Evolutionary conservation across 495 filamentous ascomycete species (phyloP), one percentile per base, ranked within the genome.

Genomic region (Xylaria castorea): DNA sequence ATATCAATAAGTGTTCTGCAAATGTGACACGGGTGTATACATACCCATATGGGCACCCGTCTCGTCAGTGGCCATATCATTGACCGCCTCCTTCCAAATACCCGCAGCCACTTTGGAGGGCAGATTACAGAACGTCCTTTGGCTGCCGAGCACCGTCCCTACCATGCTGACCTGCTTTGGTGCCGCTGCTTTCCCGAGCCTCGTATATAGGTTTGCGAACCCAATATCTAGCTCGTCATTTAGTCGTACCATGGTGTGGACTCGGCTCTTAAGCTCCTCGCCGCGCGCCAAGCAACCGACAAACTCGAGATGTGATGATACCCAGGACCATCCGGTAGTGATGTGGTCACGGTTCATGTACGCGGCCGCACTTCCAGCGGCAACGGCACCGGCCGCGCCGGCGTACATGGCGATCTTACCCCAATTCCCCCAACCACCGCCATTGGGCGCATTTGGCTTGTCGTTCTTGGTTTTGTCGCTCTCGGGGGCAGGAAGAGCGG

Each of bases 271-370:
- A 42, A 98, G 81, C 74, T 97, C 95, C 67, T 92, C 89, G 11
- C 87, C 88, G 30, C 93, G 89, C 71, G 92, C 90, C 4, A 99
- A 87, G 77, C 93, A 95, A 1, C 95, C 94, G 2, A 98, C 91
- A 75, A 99, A 99, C 79, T 95, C 94, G n/a, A 99, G 89, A 83
- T 99, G 97, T 20, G 92, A 94, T 12, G 91, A 90, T 20, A 92
- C 92, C 95, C 94, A 99, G 46, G 80, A 84, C 83, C 90, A 90
- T 0, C 93, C 91, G 27, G 90, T 85, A 0, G 85, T 87, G 46
- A 99, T 86, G 48, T 92, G 89, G 12, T 97, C 92, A 20, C 92
- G 87, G 75, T 95, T 93, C 50, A 93, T 80, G 80, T 97, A 98
- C 18, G 95, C 91, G 1, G 93, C 94, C 6, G 93, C 94, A 7